A percentile compares a stretch with the other conserved stretches of the same genome.
phyloP scores from a whole-genome alignment of 176 grass and related monocot species.

The Juncus effusus region DNA sequence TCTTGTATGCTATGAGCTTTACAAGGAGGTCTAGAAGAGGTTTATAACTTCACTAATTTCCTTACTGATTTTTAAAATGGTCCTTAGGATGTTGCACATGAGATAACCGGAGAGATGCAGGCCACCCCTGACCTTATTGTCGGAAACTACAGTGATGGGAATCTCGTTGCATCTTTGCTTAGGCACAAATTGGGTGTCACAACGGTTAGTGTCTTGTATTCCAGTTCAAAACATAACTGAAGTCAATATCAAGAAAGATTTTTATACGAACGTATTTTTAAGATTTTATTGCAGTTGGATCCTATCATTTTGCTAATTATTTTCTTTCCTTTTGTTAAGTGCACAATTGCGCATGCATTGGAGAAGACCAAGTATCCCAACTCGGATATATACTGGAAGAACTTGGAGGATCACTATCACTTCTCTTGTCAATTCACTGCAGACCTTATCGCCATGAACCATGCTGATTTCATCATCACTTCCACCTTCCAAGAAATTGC shows the following conservation, averaged over 20 bases:
- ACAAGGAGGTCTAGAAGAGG: constrained; percentile 4
- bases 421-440: constrained; percentile 99
- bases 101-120: constrained; percentile 90
- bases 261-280: too few species aligned
- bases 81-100: constrained; percentile 78
- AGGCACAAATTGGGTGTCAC: constrained; percentile 95
- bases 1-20: background rate
- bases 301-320: background rate
- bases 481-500: constrained; percentile 99
- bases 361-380: constrained; percentile 99
- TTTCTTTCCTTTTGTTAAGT: constrained; percentile 43
- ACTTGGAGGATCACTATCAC: constrained; percentile 97
- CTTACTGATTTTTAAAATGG: constrained; percentile 13
- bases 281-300: too few species aligned
- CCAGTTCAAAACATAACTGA: too few species aligned
- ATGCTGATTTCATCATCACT: constrained; percentile 98
- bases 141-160: constrained; percentile 99
- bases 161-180: constrained; percentile 92
- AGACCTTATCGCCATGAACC: constrained; percentile 97
- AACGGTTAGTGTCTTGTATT: constrained; percentile 40
- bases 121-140: constrained; percentile 90
- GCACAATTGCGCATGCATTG: constrained; percentile 95
- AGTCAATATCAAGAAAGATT: too few species aligned
- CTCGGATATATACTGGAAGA: constrained; percentile 99
- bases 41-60: background rate